Base-by-base conservation (phyloP, 371 early-diverging fungal species). In the Rhizopus arrhizus region DNA sequence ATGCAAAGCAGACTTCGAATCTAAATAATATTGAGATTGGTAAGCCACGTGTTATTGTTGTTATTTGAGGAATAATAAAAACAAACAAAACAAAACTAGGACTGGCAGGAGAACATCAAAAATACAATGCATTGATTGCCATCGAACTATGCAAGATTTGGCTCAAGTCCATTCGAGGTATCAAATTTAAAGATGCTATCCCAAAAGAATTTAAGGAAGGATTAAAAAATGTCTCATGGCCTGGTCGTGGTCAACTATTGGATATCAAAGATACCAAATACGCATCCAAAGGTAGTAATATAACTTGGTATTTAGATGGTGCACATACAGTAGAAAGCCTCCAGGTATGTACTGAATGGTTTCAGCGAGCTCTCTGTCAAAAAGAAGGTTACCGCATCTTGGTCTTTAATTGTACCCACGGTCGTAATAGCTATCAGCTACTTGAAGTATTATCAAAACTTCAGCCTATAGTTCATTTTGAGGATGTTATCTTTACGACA, bases 281-380 rank as follows among this genome's bases (percentile, higher is more conserved):
- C 46, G 69, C 61, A 10, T 66, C 84, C 29, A 59, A 62, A 22
- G 65, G 73, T 28, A 71, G 66, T n/a, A 55, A 78, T 10, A 64
- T 87, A 0, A 80, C 64, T 4, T 96, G 91, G 88, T 90, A 81
- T 69, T 71, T 95, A 40, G 98, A 98, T 72, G 98, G 98, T 28
- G 98, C 98, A 0, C 98, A 98, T 66, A 98, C 98, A 0, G 70
- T 77, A 8, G 97, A 97, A 69, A 93, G 93, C 68, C 80, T 94
- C 33, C 62, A 77, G 15, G 91, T 87, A 0, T 94, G 94, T 59
- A 85, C 82, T 2, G 77, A 80, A 10, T 95, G 94, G 95, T 94
- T 90, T 67, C 59, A 72, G 46, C 74, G 69, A 0, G 74, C 59
- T 32, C 65, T 71, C 11, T 32, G 54, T 15, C 45, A 52, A 34